Conservation (phyloP, 129 eudicot species). For the Flaveria trinervia region DNA sequence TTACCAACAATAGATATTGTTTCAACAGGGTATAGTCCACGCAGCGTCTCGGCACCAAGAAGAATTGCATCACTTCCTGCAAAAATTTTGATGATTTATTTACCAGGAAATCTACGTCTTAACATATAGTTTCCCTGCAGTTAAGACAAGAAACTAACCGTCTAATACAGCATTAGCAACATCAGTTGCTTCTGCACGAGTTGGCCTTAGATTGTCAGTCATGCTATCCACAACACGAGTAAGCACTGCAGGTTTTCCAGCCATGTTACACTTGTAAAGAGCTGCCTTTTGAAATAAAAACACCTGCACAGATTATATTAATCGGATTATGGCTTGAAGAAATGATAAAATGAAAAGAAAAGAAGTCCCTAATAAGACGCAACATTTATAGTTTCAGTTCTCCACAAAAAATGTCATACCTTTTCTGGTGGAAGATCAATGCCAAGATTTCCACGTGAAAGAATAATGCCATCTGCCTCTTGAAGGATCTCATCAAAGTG, state of each 20-base stretch:
- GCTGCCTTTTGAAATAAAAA: constrained; percentile 74
- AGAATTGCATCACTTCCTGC: constrained; percentile 82
- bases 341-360: background rate
- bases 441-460: constrained; percentile 98
- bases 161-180: constrained; percentile 81
- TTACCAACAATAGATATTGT: constrained; percentile 62
- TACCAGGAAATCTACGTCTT: background rate
- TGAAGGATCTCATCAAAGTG: constrained; percentile 96
- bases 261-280: constrained; percentile 76
- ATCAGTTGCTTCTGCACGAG: constrained; percentile 89
- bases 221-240: constrained; percentile 87
- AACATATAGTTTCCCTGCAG: background rate
- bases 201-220: constrained; percentile 73
- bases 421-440: constrained; percentile 99
- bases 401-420: constrained; percentile 42
- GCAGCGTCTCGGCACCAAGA: constrained; percentile 79
- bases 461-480: constrained; percentile 98
- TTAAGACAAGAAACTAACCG: constrained; percentile 38
- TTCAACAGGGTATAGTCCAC: constrained; percentile 71
- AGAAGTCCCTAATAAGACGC: background rate
- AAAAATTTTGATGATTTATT: constrained; percentile 8
- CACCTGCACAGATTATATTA: constrained; percentile 44
- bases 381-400: background rate
- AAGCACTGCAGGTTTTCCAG: constrained; percentile 74
- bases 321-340: constrained; percentile 17